These are phyloP conservation scores for Aspergillus sp. DNA, from an alignment of 2,329 filamentous ascomycete genomes.

Conservation along the genomic window DNA sequence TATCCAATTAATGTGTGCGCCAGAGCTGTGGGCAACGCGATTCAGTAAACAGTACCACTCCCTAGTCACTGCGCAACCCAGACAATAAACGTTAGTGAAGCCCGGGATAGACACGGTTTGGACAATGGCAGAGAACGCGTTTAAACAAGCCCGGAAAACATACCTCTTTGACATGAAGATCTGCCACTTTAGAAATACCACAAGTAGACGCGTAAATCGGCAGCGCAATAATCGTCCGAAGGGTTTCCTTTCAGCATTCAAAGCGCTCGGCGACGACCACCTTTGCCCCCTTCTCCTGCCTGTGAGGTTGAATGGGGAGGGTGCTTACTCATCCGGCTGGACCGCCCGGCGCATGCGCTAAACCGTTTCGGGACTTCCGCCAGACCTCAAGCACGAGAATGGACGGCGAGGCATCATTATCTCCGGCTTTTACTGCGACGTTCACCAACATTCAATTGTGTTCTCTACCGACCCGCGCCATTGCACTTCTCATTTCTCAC, in stretches of 20 bases:
- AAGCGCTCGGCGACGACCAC: constrained; percentile 31
- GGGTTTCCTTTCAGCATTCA: constrained; percentile 27
- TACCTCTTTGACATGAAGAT: constrained; percentile 15
- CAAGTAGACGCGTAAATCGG: constrained; percentile 27
- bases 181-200: constrained; percentile 9
- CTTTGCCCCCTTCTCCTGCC: constrained; percentile 32
- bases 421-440: constrained; percentile 15
- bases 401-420: constrained; percentile 16
- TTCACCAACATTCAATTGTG: constrained; percentile 14
- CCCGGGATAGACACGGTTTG: constrained; percentile 17
- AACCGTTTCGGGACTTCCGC: constrained; percentile 27
- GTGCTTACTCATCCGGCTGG: constrained; percentile 34
- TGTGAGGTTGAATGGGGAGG: constrained; percentile 34
- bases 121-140: constrained; percentile 29
- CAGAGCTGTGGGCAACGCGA: not conserved
- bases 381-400: constrained; percentile 28
- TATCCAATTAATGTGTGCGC: constrained; percentile 8
- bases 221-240: constrained; percentile 19
- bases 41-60: not conserved
- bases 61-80: constrained; percentile 12
- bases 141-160: constrained; percentile 13
- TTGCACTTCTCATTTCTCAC: constrained; percentile 6
- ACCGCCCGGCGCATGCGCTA: constrained; percentile 23
- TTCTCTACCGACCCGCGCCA: not conserved
- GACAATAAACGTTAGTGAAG: constrained; percentile 16